A percentile compares a stretch with the other conserved stretches of the same genome.
Conservation (phyloP, 2,329 filamentous ascomycete genomes). For the Alternaria metachromatica region DNA sequence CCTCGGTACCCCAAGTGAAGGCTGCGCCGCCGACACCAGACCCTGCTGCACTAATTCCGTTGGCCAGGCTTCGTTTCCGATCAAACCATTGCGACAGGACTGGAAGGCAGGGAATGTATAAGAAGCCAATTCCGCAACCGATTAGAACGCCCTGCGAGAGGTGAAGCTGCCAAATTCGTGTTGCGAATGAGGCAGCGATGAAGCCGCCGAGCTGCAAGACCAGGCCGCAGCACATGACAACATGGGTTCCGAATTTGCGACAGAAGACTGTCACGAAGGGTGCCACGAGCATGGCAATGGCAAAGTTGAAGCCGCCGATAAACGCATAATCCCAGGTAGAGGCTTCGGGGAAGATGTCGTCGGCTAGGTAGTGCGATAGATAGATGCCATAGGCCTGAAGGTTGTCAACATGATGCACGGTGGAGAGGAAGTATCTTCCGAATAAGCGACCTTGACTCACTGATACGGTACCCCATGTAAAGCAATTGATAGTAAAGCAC, state of each 20-base stretch:
- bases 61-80: slow-evolving; percentile 49
- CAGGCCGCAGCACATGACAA: slow-evolving; percentile 42
- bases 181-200: slow-evolving; percentile 49
- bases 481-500: slow-evolving; percentile 13
- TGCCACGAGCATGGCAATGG: slow-evolving; percentile 44
- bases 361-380: slow-evolving; percentile 50
- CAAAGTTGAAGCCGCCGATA: slow-evolving; percentile 51
- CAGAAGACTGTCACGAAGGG: slow-evolving; percentile 41
- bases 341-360: slow-evolving; percentile 45
- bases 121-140: slow-evolving; percentile 50
- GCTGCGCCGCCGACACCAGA: slow-evolving; percentile 51
- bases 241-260: slow-evolving; percentile 32
- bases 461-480: slow-evolving; percentile 28
- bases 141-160: slow-evolving; percentile 52
- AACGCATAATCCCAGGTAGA: slow-evolving; percentile 49
- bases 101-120: slow-evolving; percentile 49
- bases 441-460: slow-evolving; percentile 5
- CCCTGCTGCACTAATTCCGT: slow-evolving; percentile 50
- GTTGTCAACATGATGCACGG: not conserved
- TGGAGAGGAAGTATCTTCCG: not conserved
- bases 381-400: slow-evolving; percentile 51
- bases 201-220: slow-evolving; percentile 44
- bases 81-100: slow-evolving; percentile 54
- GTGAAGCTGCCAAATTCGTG: slow-evolving; percentile 50
- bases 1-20: slow-evolving; percentile 38